These are phyloP conservation scores for Russula brevipes DNA, from an alignment of 768 basidiomycete species.

Conservation along the genomic window DNA sequence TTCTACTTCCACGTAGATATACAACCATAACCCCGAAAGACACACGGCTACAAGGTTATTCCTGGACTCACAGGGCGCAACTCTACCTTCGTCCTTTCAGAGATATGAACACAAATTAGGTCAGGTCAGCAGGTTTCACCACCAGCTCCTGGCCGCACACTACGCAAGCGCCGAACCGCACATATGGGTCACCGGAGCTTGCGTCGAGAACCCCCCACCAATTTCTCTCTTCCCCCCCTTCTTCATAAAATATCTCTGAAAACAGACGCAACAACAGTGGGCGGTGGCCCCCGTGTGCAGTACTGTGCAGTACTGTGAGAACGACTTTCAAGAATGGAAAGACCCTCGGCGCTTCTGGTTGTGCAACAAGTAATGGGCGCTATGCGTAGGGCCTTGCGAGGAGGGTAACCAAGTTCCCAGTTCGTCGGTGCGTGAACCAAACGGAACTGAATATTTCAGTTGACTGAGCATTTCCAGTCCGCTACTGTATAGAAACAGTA, in stretches of 20 bases:
- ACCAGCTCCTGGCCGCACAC: background rate
- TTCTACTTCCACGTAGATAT: background rate
- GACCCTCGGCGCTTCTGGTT: background rate
- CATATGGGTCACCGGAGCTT: background rate
- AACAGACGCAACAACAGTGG: background rate
- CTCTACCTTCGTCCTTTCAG: background rate
- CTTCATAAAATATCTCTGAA: background rate
- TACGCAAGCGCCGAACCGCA: background rate
- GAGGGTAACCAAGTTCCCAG: background rate
- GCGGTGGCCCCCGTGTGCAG: background rate
- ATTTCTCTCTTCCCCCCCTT: no score
- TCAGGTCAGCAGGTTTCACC: slow-evolving; percentile 1
- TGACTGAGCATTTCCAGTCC: background rate
- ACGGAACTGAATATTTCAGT: background rate
- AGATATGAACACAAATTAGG: background rate
- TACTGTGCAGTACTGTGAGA: no score
- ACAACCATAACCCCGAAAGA: background rate
- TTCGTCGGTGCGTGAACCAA: background rate
- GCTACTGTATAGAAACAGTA: background rate
- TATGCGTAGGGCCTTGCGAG: no score
- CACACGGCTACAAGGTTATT: background rate
- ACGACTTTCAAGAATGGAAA: background rate
- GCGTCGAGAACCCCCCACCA: background rate
- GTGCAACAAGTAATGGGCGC: background rate
- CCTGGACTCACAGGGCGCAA: background rate